phyloP scores from a whole-genome alignment of 176 grass and related monocot species.

The Oryza meyeriana region DNA sequence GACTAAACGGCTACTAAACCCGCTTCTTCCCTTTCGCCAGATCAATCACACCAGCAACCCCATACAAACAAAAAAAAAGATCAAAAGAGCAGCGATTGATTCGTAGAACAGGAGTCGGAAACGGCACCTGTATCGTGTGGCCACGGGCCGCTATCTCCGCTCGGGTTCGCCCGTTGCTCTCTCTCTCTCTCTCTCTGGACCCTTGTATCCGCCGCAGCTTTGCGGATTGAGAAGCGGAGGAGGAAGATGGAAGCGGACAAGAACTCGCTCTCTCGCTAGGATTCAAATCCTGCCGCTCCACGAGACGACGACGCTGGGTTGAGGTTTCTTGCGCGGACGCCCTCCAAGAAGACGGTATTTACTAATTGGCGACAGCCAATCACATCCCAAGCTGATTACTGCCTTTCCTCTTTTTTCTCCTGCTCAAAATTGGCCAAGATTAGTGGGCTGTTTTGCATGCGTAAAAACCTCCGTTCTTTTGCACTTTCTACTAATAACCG shows the following conservation, averaged over 20 bases:
- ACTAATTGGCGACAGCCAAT: background rate
- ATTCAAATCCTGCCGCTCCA: constrained; percentile 40
- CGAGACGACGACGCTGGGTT: background rate
- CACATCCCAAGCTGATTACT: background rate
- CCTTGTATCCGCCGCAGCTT: background rate
- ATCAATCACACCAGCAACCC: background rate
- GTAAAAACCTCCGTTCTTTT: background rate
- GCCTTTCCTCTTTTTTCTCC: background rate
- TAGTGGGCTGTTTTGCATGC: background rate
- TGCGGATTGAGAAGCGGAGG: constrained; percentile 19
- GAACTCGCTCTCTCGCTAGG: background rate
- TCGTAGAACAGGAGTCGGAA: background rate
- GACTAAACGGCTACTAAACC: too few relatives aligned
- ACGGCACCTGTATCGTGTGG: constrained; percentile 16
- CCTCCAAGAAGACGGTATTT: constrained; percentile 26
- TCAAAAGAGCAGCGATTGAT: background rate
- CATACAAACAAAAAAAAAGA: background rate
- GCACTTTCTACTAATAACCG: background rate
- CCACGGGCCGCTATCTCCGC: constrained; percentile 2
- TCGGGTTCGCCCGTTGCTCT: background rate
- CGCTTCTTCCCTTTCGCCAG: background rate
- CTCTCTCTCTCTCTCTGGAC: background rate
- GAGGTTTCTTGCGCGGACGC: background rate
- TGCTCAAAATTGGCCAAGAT: background rate
- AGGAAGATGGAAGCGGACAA: constrained; percentile 26